Base-by-base conservation (phyloP, 2,329 filamentous ascomycete genomes). In the Ophiocordyceps polyrhachis-furcata region DNA sequence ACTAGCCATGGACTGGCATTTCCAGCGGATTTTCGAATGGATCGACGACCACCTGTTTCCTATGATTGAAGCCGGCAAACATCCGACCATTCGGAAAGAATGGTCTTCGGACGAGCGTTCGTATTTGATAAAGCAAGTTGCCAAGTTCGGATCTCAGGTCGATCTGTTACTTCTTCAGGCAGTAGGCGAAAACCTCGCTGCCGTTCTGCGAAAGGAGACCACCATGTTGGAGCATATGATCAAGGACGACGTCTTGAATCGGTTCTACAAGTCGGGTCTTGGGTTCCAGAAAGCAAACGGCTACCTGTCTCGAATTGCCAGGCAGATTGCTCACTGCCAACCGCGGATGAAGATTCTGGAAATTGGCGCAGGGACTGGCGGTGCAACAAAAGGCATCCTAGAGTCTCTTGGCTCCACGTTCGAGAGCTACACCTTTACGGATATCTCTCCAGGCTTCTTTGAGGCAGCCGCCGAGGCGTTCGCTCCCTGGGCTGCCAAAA, bases 341-440 rank as follows among this genome's bases (percentile, higher is more conserved):
- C 67, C 67, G 0, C 57, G 58, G n/a, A 55, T 65, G 43, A 61
- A 62, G 3, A 58, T 70, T 28, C 47, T 71, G 5, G 56, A 58
- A 44, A 53, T 65, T 11, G 66, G 66, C 15, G 66, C 62, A 11
- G 68, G 68, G 1, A 67, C 64, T 4, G 67, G 65, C 3, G 59
- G 58, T 12, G 56, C 64, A 0, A 70, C 68, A 0, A 50, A 55
- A 7, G 43, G 41, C 1, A 52, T 70, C 6, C 49, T 70, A 1
- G 45, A 53, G 2, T 43, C 44, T 1, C 48, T 68, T 6, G 57
- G 53, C 2, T 19, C 49, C 14, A 14, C 49, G 2, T 65, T 64
- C 19, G 25, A 40, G 11, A 35, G 43, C 1, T 71, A 70, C 50
- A 66, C 62, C 0, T 71, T 57, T 51, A 70, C 69, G 0, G 67